Percentiles rank a stretch among this genome's conserved stretches.
Conservation (phyloP, 2,329 filamentous ascomycete species). For the Orbilia brochopaga region DNA sequence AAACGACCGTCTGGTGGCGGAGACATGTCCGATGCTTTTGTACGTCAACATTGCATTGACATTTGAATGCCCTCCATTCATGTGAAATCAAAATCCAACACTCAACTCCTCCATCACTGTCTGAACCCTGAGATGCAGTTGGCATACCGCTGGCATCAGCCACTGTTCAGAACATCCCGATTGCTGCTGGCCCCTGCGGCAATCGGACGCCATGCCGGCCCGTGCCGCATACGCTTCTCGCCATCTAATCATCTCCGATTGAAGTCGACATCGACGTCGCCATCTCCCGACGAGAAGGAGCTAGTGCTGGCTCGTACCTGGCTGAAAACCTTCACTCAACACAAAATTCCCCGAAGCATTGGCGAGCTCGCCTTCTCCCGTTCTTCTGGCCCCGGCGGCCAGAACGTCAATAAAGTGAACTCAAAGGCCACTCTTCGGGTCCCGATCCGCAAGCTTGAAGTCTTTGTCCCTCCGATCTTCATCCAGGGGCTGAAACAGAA, state of each 20-base stretch:
- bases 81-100: constrained; percentile 1
- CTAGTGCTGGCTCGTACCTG: constrained; percentile 19
- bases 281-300: constrained; percentile 9
- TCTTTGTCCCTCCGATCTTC: constrained; percentile 23
- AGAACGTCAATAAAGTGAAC: constrained; percentile 43
- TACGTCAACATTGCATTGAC: too few relatives aligned
- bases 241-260: neutral
- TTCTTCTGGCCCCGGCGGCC: constrained; percentile 39
- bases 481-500: constrained; percentile 23
- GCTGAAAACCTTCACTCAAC: constrained; percentile 1
- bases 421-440: constrained; percentile 40
- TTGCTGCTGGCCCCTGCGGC: neutral
- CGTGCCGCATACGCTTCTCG: neutral
- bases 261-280: neutral
- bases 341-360: constrained; percentile 17
- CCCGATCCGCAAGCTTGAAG: constrained; percentile 18
- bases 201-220: neutral
- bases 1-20: too few relatives aligned
- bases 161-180: neutral
- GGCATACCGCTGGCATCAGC: neutral
- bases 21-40: too few relatives aligned
- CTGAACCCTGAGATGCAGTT: neutral
- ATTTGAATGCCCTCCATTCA: neutral
- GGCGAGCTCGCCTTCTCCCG: constrained; percentile 23
- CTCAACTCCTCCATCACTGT: neutral